These are phyloP conservation scores for Euphorbia schlechtendalii DNA, from an alignment of 441 rosid genomes.

Conservation along the genomic window DNA sequence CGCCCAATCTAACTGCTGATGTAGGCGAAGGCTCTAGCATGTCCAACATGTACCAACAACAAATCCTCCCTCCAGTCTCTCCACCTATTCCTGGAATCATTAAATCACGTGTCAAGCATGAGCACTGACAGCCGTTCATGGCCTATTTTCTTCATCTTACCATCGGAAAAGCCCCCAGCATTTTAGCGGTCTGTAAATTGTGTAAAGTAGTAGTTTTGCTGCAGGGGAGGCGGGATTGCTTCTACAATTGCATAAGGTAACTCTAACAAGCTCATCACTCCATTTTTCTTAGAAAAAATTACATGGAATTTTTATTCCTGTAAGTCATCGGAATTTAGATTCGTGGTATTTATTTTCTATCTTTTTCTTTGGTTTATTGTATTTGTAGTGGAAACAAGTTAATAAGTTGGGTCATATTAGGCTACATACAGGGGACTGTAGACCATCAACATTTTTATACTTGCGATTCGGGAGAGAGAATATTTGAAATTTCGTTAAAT, in stretches of 20 bases:
- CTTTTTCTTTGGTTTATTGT: neutral
- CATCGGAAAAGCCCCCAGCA: neutral
- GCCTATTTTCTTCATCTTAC: too few relatives aligned
- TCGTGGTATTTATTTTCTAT: constrained; percentile 18
- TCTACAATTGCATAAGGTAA: constrained; percentile 6
- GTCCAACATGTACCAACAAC: too few relatives aligned
- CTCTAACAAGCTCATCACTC: constrained; percentile 19
- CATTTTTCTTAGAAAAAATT: constrained; percentile 16
- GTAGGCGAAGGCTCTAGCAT: constrained; percentile 58
- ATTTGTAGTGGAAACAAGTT: constrained; percentile 23
- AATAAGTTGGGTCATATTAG: constrained; percentile 25
- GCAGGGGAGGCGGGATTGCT: constrained; percentile 12
- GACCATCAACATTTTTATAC: too few relatives aligned
- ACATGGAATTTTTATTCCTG: constrained; percentile 16
- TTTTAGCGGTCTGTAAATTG: constrained; percentile 59
- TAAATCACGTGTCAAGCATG: constrained; percentile 66
- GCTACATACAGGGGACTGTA: too few relatives aligned
- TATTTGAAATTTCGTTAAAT: too few relatives aligned
- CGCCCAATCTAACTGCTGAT: constrained; percentile 28
- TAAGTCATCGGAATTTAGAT: constrained; percentile 22
- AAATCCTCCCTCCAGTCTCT: constrained; percentile 37
- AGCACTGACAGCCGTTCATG: constrained; percentile 49
- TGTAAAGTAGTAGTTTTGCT: constrained; percentile 43
- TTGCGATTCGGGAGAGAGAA: too few relatives aligned
- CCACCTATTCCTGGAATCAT: constrained; percentile 61